Conservation (phyloP, 139 green algal species). For the Marvania coccoides region DNA sequence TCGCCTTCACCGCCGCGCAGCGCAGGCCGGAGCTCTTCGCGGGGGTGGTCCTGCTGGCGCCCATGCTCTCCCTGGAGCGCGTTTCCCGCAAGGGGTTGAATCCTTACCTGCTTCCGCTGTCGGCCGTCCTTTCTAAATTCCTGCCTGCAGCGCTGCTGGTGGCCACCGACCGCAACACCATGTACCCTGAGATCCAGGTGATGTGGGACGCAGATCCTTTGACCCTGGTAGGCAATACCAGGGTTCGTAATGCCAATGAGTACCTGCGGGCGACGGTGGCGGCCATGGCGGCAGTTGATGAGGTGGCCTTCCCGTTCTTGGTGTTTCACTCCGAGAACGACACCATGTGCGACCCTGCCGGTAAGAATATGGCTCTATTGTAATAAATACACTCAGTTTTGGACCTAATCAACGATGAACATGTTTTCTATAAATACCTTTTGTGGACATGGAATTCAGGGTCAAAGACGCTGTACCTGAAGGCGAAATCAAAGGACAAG, state of each 20-base stretch:
- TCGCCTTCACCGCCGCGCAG: conserved; percentile 38
- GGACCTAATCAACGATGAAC: too few relatives aligned
- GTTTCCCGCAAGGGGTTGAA: conserved; percentile 50
- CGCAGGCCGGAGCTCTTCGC: conserved; percentile 23
- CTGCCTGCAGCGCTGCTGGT: conserved; percentile 32
- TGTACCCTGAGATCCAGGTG: conserved; percentile 46
- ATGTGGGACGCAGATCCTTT: conserved; percentile 44
- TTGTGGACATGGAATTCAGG: too few relatives aligned
- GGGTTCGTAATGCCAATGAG: conserved; percentile 35
- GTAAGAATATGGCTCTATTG: too few relatives aligned
- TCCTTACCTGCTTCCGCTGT: conserved; percentile 37
- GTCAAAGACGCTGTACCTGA: conserved; percentile 30
- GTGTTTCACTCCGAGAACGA: conserved; percentile 53
- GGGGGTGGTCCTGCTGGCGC: conserved; percentile 49
- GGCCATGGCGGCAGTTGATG: conserved; percentile 20
- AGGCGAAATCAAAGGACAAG: conserved; percentile 47
- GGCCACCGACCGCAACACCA: conserved; percentile 25
- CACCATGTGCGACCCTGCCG: conserved; percentile 56
- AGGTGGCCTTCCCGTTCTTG: conserved; percentile 39
- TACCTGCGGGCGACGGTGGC: conserved; percentile 36
- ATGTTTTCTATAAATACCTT: too few relatives aligned
- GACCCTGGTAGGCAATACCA: conserved; percentile 21
- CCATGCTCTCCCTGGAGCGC: conserved; percentile 63
- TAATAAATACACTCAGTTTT: too few relatives aligned
- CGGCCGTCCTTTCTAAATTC: conserved; percentile 25